These are phyloP conservation scores for Pestalotiopsis sp. DNA, from an alignment of 2,329 filamentous ascomycete species.

Conservation along the genomic window DNA sequence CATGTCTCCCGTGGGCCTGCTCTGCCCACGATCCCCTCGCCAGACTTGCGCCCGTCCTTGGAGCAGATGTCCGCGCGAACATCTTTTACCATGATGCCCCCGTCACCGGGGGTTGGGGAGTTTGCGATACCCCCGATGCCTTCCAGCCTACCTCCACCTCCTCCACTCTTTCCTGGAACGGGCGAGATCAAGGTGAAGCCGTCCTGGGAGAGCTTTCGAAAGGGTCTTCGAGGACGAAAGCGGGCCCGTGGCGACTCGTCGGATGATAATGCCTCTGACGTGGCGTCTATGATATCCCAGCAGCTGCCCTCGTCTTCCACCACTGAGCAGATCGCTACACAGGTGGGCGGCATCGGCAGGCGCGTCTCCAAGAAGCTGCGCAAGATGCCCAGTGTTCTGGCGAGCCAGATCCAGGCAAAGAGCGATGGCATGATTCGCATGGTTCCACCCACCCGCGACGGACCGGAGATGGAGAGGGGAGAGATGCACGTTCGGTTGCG, in stretches of 20 bases:
- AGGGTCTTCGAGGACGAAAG: conserved; percentile 49
- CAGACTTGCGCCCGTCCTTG: neutral
- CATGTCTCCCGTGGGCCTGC: neutral
- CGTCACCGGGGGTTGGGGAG: neutral
- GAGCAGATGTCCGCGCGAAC: neutral
- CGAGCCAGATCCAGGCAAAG: conserved; percentile 16
- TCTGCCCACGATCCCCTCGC: conserved; percentile 10
- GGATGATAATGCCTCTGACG: conserved; percentile 29
- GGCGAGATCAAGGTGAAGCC: conserved; percentile 12
- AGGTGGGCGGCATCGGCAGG: conserved; percentile 24
- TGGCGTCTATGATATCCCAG: conserved; percentile 16
- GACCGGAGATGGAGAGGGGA: neutral
- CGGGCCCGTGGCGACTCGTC: conserved; percentile 40
- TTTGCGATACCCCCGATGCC: conserved; percentile 1
- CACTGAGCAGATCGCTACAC: neutral
- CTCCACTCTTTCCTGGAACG: conserved; percentile 22
- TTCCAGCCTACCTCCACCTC: conserved; percentile 31
- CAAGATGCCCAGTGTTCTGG: conserved; percentile 41
- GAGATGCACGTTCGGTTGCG: conserved; percentile 9
- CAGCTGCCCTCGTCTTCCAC: neutral
- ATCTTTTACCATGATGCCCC: conserved; percentile 5
- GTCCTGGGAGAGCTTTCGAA: conserved; percentile 21
- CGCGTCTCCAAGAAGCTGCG: conserved; percentile 55
- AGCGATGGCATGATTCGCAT: conserved; percentile 21
- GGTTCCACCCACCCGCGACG: neutral